Evolutionary conservation across 768 basidiomycete genomes (phyloP).

Genomic region (Leucogyrophana mollusca): DNA sequence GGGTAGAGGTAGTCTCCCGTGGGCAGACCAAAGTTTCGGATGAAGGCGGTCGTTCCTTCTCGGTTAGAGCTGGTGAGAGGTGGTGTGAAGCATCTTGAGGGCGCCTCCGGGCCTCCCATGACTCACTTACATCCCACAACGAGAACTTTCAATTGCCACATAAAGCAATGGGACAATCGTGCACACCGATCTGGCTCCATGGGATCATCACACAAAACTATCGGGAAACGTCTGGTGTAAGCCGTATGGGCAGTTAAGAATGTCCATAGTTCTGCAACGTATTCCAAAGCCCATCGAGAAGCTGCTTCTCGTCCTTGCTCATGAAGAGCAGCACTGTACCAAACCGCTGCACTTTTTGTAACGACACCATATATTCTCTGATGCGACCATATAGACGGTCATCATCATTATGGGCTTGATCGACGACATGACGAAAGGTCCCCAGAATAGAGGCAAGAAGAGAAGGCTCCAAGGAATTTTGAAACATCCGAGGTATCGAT

Average conservation of each 20-base stretch:
- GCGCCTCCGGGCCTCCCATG: too few relatives aligned
- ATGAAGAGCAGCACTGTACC: constrained; percentile 63
- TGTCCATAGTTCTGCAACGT: constrained; percentile 26
- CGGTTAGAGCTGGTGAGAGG: too few relatives aligned
- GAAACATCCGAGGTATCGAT: constrained; percentile 60
- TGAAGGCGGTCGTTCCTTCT: too few relatives aligned
- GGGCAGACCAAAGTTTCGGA: too few relatives aligned
- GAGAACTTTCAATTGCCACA: too few relatives aligned
- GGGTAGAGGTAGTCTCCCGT: too few relatives aligned
- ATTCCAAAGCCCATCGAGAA: constrained; percentile 48
- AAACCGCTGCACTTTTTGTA: constrained; percentile 60
- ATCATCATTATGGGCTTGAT: constrained; percentile 8
- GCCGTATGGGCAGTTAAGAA: too few relatives aligned
- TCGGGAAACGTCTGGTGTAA: neutral
- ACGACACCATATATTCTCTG: constrained; percentile 48
- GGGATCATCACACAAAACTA: neutral
- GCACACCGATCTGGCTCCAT: neutral
- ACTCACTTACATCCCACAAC: too few relatives aligned
- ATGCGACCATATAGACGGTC: constrained; percentile 19
- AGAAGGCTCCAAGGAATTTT: constrained; percentile 66
- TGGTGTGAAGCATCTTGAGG: too few relatives aligned
- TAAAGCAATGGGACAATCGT: too few relatives aligned
- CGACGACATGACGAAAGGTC: constrained; percentile 40
- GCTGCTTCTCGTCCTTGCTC: constrained; percentile 49
- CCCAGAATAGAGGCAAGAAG: constrained; percentile 58